phyloP scores from a whole-genome alignment of 306 rosid species.

The Casuarina glauca region DNA sequence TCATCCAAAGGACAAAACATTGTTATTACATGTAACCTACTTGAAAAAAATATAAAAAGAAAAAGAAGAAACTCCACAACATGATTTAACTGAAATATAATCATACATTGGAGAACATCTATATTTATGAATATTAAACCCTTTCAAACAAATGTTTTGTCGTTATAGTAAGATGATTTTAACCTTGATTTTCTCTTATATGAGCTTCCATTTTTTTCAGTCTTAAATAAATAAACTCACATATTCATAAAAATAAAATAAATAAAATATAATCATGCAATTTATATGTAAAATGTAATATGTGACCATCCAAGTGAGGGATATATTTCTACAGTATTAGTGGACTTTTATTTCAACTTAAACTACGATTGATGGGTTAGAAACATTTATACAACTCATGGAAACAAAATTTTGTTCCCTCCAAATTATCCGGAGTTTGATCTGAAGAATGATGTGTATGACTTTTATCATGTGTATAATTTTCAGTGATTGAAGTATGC shows the following conservation, averaged over 20 bases:
- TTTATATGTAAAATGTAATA: background rate
- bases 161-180: too few species aligned
- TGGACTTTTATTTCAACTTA: background rate
- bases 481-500: background rate
- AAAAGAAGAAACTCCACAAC: background rate
- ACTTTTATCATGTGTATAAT: background rate
- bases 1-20: constrained; percentile 16
- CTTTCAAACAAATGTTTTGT: too few species aligned
- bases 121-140: too few species aligned
- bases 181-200: too few species aligned
- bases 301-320: background rate
- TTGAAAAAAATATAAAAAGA: background rate
- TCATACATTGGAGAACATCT: background rate
- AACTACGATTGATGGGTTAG: background rate
- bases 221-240: too few species aligned
- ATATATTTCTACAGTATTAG: background rate
- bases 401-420: background rate
- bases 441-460: background rate
- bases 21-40: background rate
- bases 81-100: background rate
- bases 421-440: background rate
- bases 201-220: too few species aligned
- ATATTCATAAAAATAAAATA: background rate
- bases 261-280: background rate
- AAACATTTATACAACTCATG: background rate